Evolutionary conservation across 768 basidiomycete genomes (phyloP).

Genomic region (Obba rivulosa): DNA sequence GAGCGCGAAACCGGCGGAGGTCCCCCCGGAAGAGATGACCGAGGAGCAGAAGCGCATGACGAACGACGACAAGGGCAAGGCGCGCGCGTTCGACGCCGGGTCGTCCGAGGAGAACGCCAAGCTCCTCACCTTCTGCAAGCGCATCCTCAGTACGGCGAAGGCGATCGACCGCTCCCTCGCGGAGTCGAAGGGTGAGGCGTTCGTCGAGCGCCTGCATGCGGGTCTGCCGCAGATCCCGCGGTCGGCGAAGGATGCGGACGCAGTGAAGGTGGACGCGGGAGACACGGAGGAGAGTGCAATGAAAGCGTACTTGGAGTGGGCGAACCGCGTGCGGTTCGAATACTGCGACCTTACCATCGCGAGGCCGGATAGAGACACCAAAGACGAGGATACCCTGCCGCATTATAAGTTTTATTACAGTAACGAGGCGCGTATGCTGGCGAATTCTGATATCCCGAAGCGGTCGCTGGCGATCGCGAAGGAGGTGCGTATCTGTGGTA

Average conservation of each 20-base stretch:
- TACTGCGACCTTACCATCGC: slow-evolving; percentile 81
- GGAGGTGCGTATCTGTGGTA: slow-evolving; percentile 46
- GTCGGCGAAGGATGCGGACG: slow-evolving; percentile 32
- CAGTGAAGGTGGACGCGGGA: slow-evolving; percentile 42
- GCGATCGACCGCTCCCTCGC: slow-evolving; percentile 85
- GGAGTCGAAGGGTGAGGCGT: slow-evolving; percentile 86
- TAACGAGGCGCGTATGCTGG: slow-evolving; percentile 78
- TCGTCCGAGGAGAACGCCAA: slow-evolving; percentile 72
- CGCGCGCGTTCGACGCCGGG: slow-evolving; percentile 44
- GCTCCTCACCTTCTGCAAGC: slow-evolving; percentile 76
- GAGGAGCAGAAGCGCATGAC: slow-evolving; percentile 91
- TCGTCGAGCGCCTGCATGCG: slow-evolving; percentile 72
- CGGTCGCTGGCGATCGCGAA: slow-evolving; percentile 93
- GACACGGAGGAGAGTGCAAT: slow-evolving; percentile 61
- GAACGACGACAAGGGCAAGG: slow-evolving; percentile 57
- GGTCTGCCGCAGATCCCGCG: slow-evolving; percentile 66
- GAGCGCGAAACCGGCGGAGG: slow-evolving; percentile 47
- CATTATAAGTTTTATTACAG: slow-evolving; percentile 82
- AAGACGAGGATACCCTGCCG: slow-evolving; percentile 49
- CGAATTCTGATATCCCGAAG: slow-evolving; percentile 83
- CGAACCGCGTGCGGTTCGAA: slow-evolving; percentile 75
- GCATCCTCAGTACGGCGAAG: slow-evolving; percentile 75
- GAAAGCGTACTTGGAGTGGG: slow-evolving; percentile 82
- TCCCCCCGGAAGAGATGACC: slow-evolving; percentile 56
- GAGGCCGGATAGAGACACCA: slow-evolving; percentile 12